These are phyloP conservation scores for Fallopia convolvulus DNA, from an alignment of 148 eudicot species.

Conservation along the genomic window DNA sequence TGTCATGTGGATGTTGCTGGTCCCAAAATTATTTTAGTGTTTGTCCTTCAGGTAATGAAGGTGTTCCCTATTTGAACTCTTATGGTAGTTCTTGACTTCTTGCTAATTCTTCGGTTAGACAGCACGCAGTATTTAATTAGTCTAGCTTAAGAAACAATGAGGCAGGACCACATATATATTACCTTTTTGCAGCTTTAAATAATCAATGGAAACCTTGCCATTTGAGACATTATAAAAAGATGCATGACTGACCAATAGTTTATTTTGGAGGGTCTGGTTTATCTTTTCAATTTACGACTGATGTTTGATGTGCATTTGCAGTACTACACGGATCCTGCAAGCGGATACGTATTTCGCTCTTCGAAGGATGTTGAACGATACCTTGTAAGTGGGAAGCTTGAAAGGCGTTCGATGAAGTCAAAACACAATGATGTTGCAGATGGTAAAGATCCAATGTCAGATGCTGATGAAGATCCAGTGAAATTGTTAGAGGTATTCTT, in stretches of 20 bases:
- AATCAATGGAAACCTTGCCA: not conserved
- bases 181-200: not conserved
- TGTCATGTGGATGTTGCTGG: not conserved
- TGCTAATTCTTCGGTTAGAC: not conserved
- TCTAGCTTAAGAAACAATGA: not conserved
- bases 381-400: slow-evolving; percentile 40
- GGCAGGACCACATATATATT: too few species aligned
- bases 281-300: not conserved
- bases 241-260: not conserved
- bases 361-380: slow-evolving; percentile 40
- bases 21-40: not conserved
- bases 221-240: not conserved
- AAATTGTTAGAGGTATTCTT: slow-evolving; percentile 8
- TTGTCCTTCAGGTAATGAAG: not conserved
- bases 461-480: slow-evolving; percentile 14
- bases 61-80: not conserved
- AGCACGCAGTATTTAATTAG: not conserved
- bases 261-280: not conserved
- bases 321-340: slow-evolving; percentile 53
- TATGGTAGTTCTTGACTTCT: not conserved
- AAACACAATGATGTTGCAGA: slow-evolving; percentile 24
- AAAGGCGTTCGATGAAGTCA: slow-evolving; percentile 33
- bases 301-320: slow-evolving; percentile 16
- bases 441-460: slow-evolving; percentile 12
- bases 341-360: slow-evolving; percentile 47